Base-by-base conservation (phyloP, 495 filamentous ascomycete species). In the Darksidea phi region DNA sequence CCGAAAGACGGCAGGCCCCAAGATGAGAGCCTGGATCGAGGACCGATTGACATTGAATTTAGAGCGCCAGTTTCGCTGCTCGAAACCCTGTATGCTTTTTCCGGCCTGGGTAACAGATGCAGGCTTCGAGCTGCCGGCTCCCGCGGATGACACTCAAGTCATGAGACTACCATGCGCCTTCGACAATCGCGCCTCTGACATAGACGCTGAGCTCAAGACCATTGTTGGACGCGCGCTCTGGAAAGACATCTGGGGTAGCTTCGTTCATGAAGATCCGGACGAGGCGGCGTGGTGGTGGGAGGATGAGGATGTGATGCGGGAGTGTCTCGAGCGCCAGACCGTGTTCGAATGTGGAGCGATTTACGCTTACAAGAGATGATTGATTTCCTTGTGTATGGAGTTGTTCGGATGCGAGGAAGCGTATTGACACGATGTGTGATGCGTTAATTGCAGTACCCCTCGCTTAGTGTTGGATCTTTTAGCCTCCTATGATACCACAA, bases 241-340 rank as follows among this genome's bases (percentile, higher is more conserved):
- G 70, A 57, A 62, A 46, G 67, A 70, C 42, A 57, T 68, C 21
- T 72, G 70, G 70, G 70, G 70, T 1, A 57, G 15, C 0, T 70
- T 70, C 47, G 67, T 72, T 18, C 51, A 64, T 18, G 57, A 59
- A 8, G 37, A 37, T 6, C 56, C 64, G 21, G 67, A 51, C 28
- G 67, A 66, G 58, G 48, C 54, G 32, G 42, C 43, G 13, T 67
- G 64, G 67, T 70, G 64, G 67, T 68, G 67, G 64, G 61, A 67
- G 34, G 64, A 70, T 32, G 61, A 70, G 21, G 57, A 58, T 23
- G 54, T 70, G 10, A 59, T 64, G 52, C 36, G 41, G 17, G 67
- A 70, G 56, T 70, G 67, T 43, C 21, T 55, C 11, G 47, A 61
- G 48, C 45, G 34, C 6, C 36, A 65, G 49, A 70, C 67, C 10